These are phyloP conservation scores for Fusarium sp. DNA, from an alignment of 2,329 filamentous ascomycete species.

Conservation along the genomic window DNA sequence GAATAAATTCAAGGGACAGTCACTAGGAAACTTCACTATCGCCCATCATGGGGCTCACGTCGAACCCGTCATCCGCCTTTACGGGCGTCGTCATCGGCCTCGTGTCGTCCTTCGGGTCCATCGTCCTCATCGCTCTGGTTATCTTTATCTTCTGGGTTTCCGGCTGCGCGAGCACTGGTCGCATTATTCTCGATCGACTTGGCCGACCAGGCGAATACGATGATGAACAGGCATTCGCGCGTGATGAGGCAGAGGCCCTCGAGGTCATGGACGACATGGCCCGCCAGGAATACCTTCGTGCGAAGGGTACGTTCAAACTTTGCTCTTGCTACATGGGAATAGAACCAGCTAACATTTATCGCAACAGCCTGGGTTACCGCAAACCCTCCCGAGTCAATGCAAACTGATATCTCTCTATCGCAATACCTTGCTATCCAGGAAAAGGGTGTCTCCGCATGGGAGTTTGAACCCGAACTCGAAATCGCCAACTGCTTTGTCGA, in stretches of 20 bases:
- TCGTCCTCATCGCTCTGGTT: conserved; percentile 82
- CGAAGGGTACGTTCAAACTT: conserved; percentile 77
- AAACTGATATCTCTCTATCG: conserved; percentile 96
- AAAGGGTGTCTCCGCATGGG: conserved; percentile 99
- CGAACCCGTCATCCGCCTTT: conserved; percentile 60
- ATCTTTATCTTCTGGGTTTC: conserved; percentile 93
- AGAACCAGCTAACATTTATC: conserved; percentile 28
- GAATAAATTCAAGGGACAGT: not conserved
- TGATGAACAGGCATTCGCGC: conserved; percentile 93
- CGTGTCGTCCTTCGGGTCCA: conserved; percentile 92
- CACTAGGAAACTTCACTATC: not conserved
- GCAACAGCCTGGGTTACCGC: conserved; percentile 86
- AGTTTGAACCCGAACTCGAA: conserved; percentile 98
- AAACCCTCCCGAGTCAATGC: conserved; percentile 93
- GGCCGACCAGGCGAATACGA: conserved; percentile 96
- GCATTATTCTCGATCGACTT: conserved; percentile 93
- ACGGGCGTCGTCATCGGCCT: conserved; percentile 94
- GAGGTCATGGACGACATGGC: conserved; percentile 96
- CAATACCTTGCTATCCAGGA: conserved; percentile 99
- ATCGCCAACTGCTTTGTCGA: conserved; percentile 99
- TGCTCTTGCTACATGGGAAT: not conserved
- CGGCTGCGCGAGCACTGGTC: conserved; percentile 76
- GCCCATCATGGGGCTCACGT: conserved; percentile 48
- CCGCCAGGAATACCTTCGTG: conserved; percentile 88
- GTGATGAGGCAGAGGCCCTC: conserved; percentile 94